Percentiles rank a stretch among this genome's conserved stretches.
These are phyloP conservation scores for Auricularia sp. DNA, from an alignment of 768 basidiomycete genomes.

Conservation along the genomic window DNA sequence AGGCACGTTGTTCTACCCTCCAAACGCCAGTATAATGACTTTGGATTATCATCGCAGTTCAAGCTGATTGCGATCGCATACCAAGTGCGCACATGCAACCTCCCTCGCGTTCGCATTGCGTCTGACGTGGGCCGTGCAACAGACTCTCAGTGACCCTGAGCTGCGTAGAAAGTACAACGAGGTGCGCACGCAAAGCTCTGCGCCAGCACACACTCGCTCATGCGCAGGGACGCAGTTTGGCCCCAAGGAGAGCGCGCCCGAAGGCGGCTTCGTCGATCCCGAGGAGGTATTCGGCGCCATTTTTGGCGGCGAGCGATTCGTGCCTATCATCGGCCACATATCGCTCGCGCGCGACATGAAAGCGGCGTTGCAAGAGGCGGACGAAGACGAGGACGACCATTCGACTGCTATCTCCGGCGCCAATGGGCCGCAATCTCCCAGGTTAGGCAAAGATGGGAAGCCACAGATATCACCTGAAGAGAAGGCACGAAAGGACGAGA, in stretches of 20 bases:
- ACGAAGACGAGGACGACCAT: constrained; percentile 46
- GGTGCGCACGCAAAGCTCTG: not conserved
- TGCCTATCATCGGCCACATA: constrained; percentile 81
- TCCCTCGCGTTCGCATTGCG: not conserved
- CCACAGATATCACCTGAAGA: constrained; percentile 43
- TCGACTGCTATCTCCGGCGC: constrained; percentile 7
- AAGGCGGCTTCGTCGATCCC: constrained; percentile 73
- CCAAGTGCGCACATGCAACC: constrained; percentile 11
- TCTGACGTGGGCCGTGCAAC: constrained; percentile 31
- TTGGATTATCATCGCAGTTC: constrained; percentile 30
- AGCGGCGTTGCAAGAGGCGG: constrained; percentile 78
- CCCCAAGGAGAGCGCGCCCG: constrained; percentile 67
- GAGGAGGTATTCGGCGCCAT: constrained; percentile 56
- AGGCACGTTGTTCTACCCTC: constrained; percentile 13
- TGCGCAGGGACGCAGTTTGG: constrained; percentile 42
- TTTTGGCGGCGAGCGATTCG: constrained; percentile 81
- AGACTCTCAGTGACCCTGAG: constrained; percentile 68
- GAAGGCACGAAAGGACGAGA: constrained; percentile 40
- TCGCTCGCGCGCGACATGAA: constrained; percentile 90
- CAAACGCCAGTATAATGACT: not conserved
- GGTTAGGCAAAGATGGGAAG: constrained; percentile 29
- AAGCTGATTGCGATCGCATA: constrained; percentile 80
- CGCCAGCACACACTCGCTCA: not conserved
- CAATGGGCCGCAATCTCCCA: constrained; percentile 14
- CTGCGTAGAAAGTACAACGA: constrained; percentile 84